These are phyloP conservation scores for Flagelloscypha sp. DNA, from an alignment of 768 basidiomycete genomes.

Conservation along the genomic window DNA sequence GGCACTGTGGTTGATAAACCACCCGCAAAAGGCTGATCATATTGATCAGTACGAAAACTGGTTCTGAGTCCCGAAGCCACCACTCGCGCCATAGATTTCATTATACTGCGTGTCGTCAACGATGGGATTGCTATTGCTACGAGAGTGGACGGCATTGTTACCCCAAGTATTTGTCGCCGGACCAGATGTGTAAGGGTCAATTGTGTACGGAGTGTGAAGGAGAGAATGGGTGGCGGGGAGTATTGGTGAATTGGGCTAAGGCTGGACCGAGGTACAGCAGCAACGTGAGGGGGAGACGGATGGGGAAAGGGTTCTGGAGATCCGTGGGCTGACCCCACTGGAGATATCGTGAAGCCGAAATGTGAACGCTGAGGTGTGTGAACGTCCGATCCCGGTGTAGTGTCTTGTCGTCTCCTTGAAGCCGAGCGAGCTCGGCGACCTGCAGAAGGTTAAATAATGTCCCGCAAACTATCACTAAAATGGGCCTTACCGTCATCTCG, in stretches of 20 bases:
- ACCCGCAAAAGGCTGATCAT: constrained; percentile 26
- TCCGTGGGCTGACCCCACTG: no score
- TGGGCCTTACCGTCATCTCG: constrained; percentile 52
- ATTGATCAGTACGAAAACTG: constrained; percentile 31
- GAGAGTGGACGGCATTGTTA: constrained; percentile 27
- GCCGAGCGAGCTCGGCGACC: constrained; percentile 68
- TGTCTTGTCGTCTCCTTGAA: constrained; percentile 44
- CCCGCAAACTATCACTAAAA: constrained; percentile 8
- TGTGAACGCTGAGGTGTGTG: no score
- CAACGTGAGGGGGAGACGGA: no score
- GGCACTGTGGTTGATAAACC: constrained; percentile 52
- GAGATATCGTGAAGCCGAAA: no score
- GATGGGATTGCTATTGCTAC: constrained; percentile 37
- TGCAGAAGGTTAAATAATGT: constrained; percentile 21
- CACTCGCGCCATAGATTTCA: constrained; percentile 30
- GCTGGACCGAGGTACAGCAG: constrained; percentile 35
- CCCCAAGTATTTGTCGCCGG: constrained; percentile 35
- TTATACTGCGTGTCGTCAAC: constrained; percentile 37
- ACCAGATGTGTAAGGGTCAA: constrained; percentile 14
- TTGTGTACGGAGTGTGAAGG: constrained; percentile 28
- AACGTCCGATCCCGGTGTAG: constrained; percentile 32
- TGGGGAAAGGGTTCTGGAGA: no score
- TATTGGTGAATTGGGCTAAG: constrained; percentile 10
- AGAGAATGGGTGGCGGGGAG: constrained; percentile 23
- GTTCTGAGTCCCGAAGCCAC: constrained; percentile 33